Evolutionary conservation across 768 basidiomycete species (phyloP).

Genomic region (Panus rudis): DNA sequence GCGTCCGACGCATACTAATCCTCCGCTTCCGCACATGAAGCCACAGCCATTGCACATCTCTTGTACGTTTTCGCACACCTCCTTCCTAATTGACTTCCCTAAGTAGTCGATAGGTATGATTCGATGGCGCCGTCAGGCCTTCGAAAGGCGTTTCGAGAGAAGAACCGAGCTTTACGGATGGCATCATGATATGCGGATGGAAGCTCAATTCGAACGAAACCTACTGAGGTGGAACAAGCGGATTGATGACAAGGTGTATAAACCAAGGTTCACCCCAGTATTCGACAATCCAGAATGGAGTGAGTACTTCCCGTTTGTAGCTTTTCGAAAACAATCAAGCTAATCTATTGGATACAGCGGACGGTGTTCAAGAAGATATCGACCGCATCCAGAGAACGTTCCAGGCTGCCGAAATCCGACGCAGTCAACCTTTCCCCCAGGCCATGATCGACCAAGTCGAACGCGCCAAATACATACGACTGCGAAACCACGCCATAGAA

Average conservation of each 20-base stretch:
- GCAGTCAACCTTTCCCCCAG: constrained; percentile 35
- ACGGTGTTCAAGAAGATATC: constrained; percentile 1
- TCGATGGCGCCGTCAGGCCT: constrained; percentile 33
- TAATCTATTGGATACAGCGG: constrained; percentile 25
- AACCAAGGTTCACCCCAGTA: neutral
- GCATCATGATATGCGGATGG: constrained; percentile 29
- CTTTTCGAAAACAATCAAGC: constrained; percentile 25
- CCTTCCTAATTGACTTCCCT: no score
- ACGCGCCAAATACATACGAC: constrained; percentile 51
- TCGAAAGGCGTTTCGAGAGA: constrained; percentile 38
- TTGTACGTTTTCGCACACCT: no score
- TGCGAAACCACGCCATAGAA: constrained; percentile 60
- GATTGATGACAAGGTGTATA: neutral
- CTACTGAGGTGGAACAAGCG: constrained; percentile 10
- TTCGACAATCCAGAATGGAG: constrained; percentile 29
- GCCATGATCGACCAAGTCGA: constrained; percentile 43
- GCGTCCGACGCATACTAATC: constrained; percentile 56
- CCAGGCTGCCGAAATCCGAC: constrained; percentile 35
- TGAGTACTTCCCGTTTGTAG: constrained; percentile 22
- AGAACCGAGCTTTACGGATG: constrained; percentile 20
- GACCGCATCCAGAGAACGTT: constrained; percentile 31
- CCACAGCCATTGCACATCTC: constrained; percentile 72
- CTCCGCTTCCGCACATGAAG: constrained; percentile 70
- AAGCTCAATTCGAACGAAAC: constrained; percentile 31
- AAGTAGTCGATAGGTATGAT: no score